These are phyloP conservation scores for Ophiostoma novo-ulmi DNA, from an alignment of 2,329 filamentous ascomycete species.

Conservation along the genomic window DNA sequence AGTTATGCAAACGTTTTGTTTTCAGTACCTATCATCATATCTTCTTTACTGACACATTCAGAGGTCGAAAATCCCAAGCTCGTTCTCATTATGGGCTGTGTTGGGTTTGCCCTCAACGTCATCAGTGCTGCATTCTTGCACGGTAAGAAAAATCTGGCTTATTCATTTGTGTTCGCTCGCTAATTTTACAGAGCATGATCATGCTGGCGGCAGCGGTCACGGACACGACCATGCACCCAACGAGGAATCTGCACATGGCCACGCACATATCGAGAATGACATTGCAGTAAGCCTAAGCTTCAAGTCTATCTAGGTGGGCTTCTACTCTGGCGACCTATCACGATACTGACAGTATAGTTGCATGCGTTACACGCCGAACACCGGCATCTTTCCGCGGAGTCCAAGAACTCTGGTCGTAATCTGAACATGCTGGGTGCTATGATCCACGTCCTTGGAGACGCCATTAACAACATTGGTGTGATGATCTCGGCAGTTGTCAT, in stretches of 20 bases:
- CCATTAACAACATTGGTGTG: slow-evolving; percentile 70
- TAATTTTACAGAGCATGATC: slow-evolving; percentile 20
- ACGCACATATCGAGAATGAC: slow-evolving; percentile 26
- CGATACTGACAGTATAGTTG: neutral
- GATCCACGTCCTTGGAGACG: slow-evolving; percentile 66
- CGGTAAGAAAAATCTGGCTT: slow-evolving; percentile 39
- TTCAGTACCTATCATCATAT: neutral
- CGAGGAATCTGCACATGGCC: slow-evolving; percentile 26
- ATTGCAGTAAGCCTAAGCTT: neutral
- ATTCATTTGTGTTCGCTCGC: neutral
- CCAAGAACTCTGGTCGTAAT: slow-evolving; percentile 45
- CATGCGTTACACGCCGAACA: slow-evolving; percentile 45
- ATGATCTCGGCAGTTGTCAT: slow-evolving; percentile 65
- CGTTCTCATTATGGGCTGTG: slow-evolving; percentile 63
- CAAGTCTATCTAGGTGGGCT: too few species aligned
- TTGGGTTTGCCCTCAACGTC: slow-evolving; percentile 63
- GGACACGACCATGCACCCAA: slow-evolving; percentile 23
- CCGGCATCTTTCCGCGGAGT: slow-evolving; percentile 39
- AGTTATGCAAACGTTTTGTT: slow-evolving; percentile 26
- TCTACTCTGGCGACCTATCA: neutral
- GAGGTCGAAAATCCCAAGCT: slow-evolving; percentile 60
- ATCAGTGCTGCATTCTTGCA: slow-evolving; percentile 62
- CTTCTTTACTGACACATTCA: neutral
- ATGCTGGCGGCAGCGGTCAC: slow-evolving; percentile 32
- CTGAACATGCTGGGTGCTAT: slow-evolving; percentile 68